Conservation (phyloP, 371 early-diverging fungal species). For the Mucor lusitanicus region DNA sequence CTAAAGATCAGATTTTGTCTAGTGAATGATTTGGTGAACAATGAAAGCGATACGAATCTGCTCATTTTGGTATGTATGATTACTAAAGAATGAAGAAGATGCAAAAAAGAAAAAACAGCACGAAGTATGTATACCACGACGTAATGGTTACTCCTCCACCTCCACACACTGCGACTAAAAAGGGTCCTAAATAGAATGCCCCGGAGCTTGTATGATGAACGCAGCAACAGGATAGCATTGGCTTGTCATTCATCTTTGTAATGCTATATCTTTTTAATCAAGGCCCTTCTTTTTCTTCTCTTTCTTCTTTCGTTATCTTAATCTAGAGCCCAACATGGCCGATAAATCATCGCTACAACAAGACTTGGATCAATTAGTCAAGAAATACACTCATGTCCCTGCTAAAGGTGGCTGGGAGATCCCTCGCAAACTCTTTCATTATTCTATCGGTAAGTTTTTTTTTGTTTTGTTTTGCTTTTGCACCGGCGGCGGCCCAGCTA, state of each 20-base stretch:
- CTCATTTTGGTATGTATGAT: neutral
- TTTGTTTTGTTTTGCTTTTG: neutral
- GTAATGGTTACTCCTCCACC: neutral
- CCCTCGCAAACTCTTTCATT: conserved; percentile 56
- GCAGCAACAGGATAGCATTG: neutral
- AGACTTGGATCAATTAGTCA: neutral
- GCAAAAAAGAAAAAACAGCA: neutral
- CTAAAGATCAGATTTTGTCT: neutral
- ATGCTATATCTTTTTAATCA: neutral
- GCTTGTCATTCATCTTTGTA: neutral
- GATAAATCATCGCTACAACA: neutral
- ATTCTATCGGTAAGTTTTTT: conserved; percentile 46
- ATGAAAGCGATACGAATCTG: conserved; percentile 1
- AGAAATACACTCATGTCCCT: conserved; percentile 11
- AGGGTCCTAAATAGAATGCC: neutral
- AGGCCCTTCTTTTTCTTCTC: neutral
- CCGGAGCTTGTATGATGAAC: neutral
- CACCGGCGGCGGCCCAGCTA: too few relatives aligned
- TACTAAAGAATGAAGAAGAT: neutral
- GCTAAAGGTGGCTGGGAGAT: conserved; percentile 49
- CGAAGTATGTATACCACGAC: neutral
- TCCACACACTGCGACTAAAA: neutral
- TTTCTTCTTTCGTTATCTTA: neutral
- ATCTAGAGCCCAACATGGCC: neutral
- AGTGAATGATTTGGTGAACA: neutral